A percentile compares a stretch with the other conserved stretches of the same genome.
phyloP scores from a whole-genome alignment of 257 asterid species.

The Sherardia arvensis region DNA sequence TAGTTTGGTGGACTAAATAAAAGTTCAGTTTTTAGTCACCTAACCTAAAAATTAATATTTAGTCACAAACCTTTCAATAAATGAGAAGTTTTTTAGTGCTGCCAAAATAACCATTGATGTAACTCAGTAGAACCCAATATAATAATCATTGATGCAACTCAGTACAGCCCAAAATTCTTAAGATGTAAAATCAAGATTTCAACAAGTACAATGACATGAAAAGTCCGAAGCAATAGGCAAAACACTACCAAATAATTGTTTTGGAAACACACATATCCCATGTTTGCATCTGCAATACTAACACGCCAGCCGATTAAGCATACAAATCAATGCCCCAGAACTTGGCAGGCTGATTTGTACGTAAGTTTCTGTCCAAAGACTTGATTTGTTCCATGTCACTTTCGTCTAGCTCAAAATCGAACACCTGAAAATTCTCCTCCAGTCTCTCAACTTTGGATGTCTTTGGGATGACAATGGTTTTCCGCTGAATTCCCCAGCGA shows the following conservation, averaged over 20 bases:
- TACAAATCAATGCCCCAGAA: slow-evolving; percentile 51
- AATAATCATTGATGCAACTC: too few relatives aligned
- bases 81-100: too few relatives aligned
- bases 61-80: too few relatives aligned
- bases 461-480: slow-evolving; percentile 47
- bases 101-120: too few relatives aligned
- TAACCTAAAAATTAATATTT: too few relatives aligned
- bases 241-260: neutral
- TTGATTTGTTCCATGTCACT: slow-evolving; percentile 40
- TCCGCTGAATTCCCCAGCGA: slow-evolving; percentile 53
- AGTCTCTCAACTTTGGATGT: slow-evolving; percentile 49
- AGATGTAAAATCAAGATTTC: too few relatives aligned
- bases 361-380: slow-evolving; percentile 29
- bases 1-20: too few relatives aligned
- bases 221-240: neutral
- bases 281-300: neutral
- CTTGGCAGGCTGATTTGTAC: slow-evolving; percentile 55
- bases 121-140: too few relatives aligned
- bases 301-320: slow-evolving; percentile 12
- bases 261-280: neutral
- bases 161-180: too few relatives aligned
- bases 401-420: slow-evolving; percentile 34
- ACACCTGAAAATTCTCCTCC: slow-evolving; percentile 36
- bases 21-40: too few relatives aligned
- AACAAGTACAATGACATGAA: neutral